A percentile compares a stretch with the other conserved stretches of the same genome.
Conservation (phyloP, 148 eudicot genomes). For the Persicaria tinctoria region DNA sequence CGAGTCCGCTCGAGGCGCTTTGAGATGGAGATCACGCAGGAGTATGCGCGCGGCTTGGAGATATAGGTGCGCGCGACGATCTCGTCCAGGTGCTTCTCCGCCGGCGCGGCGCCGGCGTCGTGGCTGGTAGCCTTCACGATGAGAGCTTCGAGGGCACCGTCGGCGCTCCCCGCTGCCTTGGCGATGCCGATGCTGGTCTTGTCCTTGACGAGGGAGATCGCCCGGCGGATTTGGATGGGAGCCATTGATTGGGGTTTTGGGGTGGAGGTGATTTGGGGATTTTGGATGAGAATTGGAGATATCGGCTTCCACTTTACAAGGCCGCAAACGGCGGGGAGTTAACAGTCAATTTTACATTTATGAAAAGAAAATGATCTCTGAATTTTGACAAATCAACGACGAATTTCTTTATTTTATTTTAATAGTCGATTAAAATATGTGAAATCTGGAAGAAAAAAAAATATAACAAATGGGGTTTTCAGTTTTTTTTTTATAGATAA, state of each 20-base stretch:
- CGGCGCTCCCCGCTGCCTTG: slow-evolving; percentile 37
- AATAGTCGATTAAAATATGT: no score
- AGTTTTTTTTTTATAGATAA: no score
- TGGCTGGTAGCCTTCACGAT: slow-evolving; percentile 56
- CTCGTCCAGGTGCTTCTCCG: slow-evolving; percentile 26
- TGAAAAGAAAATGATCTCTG: no score
- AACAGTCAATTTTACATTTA: no score
- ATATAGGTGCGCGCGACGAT: slow-evolving; percentile 26
- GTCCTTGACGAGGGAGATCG: slow-evolving; percentile 41
- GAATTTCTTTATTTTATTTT: no score
- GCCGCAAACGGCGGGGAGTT: no score
- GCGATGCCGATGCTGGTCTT: slow-evolving; percentile 48
- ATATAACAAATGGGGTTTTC: no score
- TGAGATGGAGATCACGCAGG: slow-evolving; percentile 27
- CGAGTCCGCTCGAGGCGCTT: slow-evolving; percentile 34
- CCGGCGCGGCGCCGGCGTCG: slow-evolving; percentile 28
- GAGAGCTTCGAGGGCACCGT: slow-evolving; percentile 40
- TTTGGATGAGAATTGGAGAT: not conserved
- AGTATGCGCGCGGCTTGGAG: slow-evolving; percentile 27
- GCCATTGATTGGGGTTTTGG: not conserved
- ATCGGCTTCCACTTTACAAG: no score
- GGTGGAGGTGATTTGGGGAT: not conserved
- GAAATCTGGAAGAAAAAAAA: no score
- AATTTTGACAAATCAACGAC: no score
- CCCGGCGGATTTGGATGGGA: slow-evolving; percentile 21